These are phyloP conservation scores for Fraxinus baroniana DNA, from an alignment of 305 asterid genomes.

Conservation along the genomic window DNA sequence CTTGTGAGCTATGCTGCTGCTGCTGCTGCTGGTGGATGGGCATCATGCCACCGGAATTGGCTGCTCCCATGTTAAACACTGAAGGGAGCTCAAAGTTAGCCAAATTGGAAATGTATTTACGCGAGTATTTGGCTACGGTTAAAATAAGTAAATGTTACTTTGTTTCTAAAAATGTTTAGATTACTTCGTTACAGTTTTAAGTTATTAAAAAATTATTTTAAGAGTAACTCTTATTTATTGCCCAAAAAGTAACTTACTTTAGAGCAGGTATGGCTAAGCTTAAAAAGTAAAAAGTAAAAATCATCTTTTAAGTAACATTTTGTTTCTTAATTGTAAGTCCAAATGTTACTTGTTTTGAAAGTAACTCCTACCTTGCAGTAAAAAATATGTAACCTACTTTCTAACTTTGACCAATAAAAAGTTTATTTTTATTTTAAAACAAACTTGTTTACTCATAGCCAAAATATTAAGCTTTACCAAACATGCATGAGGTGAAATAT, in stretches of 20 bases:
- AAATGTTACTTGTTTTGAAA: background rate
- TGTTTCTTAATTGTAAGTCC: background rate
- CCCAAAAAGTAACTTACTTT: background rate
- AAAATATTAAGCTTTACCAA: background rate
- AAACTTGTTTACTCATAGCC: background rate
- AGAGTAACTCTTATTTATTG: background rate
- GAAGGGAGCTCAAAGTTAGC: conserved; percentile 25
- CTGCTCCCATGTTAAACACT: conserved; percentile 86
- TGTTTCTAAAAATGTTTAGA: background rate
- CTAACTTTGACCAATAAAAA: background rate
- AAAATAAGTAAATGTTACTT: background rate
- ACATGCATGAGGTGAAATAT: background rate
- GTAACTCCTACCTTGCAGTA: background rate
- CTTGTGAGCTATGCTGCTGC: conserved; percentile 51
- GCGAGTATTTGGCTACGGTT: background rate
- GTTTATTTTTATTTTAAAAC: background rate
- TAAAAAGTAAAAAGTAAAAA: background rate
- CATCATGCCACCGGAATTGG: conserved; percentile 69
- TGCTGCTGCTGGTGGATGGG: conserved; percentile 48
- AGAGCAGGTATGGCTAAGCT: background rate
- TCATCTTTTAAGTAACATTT: background rate
- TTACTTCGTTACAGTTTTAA: background rate
- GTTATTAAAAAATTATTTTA: background rate
- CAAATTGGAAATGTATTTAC: background rate
- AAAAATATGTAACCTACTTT: background rate